Evolutionary conservation across 805 yeast species (phyloP).

Genomic region (Starmerella sp.): DNA sequence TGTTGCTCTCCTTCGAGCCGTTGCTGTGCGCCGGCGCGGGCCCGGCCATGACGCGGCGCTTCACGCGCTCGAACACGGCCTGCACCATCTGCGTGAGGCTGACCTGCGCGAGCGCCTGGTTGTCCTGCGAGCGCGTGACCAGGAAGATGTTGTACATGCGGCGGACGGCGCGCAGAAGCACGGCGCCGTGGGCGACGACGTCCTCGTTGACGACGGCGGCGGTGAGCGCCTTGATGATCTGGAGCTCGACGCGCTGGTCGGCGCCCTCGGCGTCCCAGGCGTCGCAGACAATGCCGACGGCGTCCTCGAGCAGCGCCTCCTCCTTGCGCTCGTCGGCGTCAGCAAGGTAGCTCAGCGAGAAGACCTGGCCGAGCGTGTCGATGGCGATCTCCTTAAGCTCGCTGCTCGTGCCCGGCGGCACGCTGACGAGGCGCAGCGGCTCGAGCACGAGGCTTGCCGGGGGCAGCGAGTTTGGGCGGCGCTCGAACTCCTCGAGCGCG

Average conservation of each 20-base stretch:
- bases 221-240: constrained; percentile 82
- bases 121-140: constrained; percentile 64
- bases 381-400: constrained; percentile 64
- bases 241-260: constrained; percentile 78
- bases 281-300: constrained; percentile 70
- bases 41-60: constrained; percentile 16
- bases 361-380: constrained; percentile 76
- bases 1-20: background rate
- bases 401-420: constrained; percentile 44
- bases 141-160: constrained; percentile 89
- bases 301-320: constrained; percentile 56
- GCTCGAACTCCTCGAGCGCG: constrained; percentile 27
- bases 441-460: constrained; percentile 55
- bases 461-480: constrained; percentile 28
- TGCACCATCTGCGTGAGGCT: constrained; percentile 82
- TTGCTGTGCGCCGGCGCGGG: background rate
- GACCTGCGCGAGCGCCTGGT: constrained; percentile 93
- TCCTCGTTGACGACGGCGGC: constrained; percentile 75
- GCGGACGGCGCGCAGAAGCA: constrained; percentile 78
- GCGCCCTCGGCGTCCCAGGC: constrained; percentile 90
- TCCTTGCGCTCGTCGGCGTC: constrained; percentile 28
- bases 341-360: constrained; percentile 71
- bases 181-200: constrained; percentile 80
- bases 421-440: constrained; percentile 61
- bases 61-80: constrained; percentile 68